Percentiles rank a stretch among this genome's conserved stretches.
Evolutionary conservation across 2,329 filamentous ascomycete species (phyloP).

Genomic region (Arthrobotrys pseudoclavata): DNA sequence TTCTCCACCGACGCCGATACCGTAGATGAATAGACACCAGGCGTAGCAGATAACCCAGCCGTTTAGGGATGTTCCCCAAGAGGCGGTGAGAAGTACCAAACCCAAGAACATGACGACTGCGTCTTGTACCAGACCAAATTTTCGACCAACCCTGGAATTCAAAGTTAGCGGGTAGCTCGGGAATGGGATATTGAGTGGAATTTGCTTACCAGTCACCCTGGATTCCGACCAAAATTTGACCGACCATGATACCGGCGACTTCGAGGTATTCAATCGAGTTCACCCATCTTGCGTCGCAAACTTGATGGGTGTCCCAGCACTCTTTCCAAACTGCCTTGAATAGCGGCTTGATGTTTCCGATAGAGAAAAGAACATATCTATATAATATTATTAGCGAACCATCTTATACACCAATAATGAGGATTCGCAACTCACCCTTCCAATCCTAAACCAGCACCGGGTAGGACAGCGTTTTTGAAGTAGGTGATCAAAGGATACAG

Average conservation of each 20-base stretch:
- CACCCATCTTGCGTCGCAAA: slow-evolving; percentile 84
- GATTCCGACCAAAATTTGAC: slow-evolving; percentile 88
- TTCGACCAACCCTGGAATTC: slow-evolving; percentile 81
- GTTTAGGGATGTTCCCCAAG: slow-evolving; percentile 87
- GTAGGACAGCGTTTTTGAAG: slow-evolving; percentile 89
- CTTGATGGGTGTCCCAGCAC: slow-evolving; percentile 79
- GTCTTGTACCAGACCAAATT: slow-evolving; percentile 96
- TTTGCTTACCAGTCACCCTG: slow-evolving; percentile 74
- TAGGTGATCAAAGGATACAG: slow-evolving; percentile 88
- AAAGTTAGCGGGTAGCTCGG: slow-evolving; percentile 69
- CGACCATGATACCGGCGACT: slow-evolving; percentile 93
- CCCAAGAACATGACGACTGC: slow-evolving; percentile 94
- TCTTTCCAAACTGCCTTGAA: slow-evolving; percentile 80
- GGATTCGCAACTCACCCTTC: slow-evolving; percentile 74
- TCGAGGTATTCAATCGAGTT: slow-evolving; percentile 90
- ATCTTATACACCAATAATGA: not conserved
- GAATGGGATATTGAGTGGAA: slow-evolving; percentile 33
- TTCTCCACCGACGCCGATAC: slow-evolving; percentile 82
- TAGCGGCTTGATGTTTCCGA: slow-evolving; percentile 89
- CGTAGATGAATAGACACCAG: slow-evolving; percentile 93
- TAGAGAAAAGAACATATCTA: slow-evolving; percentile 95
- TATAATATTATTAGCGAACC: slow-evolving; percentile 26
- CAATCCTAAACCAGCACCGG: slow-evolving; percentile 89
- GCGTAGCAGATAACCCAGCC: slow-evolving; percentile 98
- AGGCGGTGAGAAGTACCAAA: slow-evolving; percentile 89